Evolutionary conservation across 2,329 filamentous ascomycete genomes (phyloP).

Genomic region (Fusarium coffeatum): DNA sequence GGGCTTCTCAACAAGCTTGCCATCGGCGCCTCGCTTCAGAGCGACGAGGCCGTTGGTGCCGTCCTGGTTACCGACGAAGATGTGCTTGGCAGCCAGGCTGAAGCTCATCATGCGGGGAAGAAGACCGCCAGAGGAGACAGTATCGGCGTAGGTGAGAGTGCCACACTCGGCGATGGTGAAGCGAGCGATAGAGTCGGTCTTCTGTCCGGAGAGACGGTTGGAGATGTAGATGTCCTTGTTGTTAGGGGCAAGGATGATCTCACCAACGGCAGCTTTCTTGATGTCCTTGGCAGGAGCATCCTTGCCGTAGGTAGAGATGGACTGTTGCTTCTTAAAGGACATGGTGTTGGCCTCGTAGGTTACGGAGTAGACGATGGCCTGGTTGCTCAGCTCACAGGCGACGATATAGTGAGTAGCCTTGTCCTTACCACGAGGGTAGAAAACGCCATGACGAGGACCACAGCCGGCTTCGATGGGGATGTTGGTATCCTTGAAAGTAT

Average conservation of each 20-base stretch:
- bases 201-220: slow-evolving; percentile 61
- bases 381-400: slow-evolving; percentile 60
- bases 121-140: slow-evolving; percentile 51
- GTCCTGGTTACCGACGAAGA: slow-evolving; percentile 62
- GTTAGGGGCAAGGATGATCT: slow-evolving; percentile 57
- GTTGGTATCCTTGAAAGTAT: slow-evolving; percentile 53
- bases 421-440: slow-evolving; percentile 53
- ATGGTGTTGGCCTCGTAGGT: slow-evolving; percentile 53
- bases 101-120: slow-evolving; percentile 62
- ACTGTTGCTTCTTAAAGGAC: slow-evolving; percentile 52
- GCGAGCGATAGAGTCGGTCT: slow-evolving; percentile 61
- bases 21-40: slow-evolving; percentile 49
- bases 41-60: slow-evolving; percentile 56
- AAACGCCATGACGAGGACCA: slow-evolving; percentile 64
- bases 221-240: slow-evolving; percentile 62
- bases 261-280: slow-evolving; percentile 57
- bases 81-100: slow-evolving; percentile 50
- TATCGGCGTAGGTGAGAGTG: slow-evolving; percentile 51
- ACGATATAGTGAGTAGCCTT: slow-evolving; percentile 60
- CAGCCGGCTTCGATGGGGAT: slow-evolving; percentile 52
- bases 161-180: slow-evolving; percentile 53
- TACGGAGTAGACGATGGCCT: slow-evolving; percentile 57
- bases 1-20: slow-evolving; percentile 47
- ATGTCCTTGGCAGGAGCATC: slow-evolving; percentile 51
- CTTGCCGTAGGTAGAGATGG: slow-evolving; percentile 56